phyloP scores from a whole-genome alignment of 2,329 filamentous ascomycete genomes.

The Alternaria metachromatica region DNA sequence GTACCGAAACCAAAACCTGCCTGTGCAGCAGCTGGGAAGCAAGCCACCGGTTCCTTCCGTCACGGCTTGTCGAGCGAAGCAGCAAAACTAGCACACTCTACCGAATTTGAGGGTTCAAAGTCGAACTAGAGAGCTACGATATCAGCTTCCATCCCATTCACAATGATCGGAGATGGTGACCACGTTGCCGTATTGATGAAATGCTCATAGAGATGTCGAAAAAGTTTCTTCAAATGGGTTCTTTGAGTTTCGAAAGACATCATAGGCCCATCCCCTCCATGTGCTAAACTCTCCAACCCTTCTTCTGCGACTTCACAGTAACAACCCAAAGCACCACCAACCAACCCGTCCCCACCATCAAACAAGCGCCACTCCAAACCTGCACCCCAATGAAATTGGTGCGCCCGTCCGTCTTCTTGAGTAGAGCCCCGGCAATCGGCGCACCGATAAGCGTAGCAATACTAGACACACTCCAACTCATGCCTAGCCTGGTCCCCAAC shows the following conservation, averaged over 20 bases:
- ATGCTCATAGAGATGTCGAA: neutral
- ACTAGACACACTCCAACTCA: slow-evolving; percentile 47
- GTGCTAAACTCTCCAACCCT: slow-evolving; percentile 39
- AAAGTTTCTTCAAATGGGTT: neutral
- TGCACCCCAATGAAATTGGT: slow-evolving; percentile 43
- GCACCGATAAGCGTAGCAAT: slow-evolving; percentile 46
- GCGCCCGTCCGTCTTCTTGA: slow-evolving; percentile 30
- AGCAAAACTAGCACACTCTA: neutral
- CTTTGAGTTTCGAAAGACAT: neutral
- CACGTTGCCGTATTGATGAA: neutral
- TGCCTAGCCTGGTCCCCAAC: slow-evolving; percentile 46
- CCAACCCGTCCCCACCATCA: slow-evolving; percentile 38
- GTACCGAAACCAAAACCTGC: neutral
- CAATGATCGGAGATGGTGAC: neutral
- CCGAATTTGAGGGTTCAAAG: neutral
- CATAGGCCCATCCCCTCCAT: neutral
- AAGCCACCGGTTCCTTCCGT: neutral
- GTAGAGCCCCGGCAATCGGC: slow-evolving; percentile 45
- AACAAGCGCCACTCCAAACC: slow-evolving; percentile 45
- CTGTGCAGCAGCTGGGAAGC: neutral
- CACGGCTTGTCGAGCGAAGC: neutral
- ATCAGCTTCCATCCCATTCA: neutral
- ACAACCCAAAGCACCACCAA: slow-evolving; percentile 35
- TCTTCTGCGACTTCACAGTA: slow-evolving; percentile 31
- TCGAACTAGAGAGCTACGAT: neutral